phyloP scores from a whole-genome alignment of 768 basidiomycete species.

The Termitomyces sp. region DNA sequence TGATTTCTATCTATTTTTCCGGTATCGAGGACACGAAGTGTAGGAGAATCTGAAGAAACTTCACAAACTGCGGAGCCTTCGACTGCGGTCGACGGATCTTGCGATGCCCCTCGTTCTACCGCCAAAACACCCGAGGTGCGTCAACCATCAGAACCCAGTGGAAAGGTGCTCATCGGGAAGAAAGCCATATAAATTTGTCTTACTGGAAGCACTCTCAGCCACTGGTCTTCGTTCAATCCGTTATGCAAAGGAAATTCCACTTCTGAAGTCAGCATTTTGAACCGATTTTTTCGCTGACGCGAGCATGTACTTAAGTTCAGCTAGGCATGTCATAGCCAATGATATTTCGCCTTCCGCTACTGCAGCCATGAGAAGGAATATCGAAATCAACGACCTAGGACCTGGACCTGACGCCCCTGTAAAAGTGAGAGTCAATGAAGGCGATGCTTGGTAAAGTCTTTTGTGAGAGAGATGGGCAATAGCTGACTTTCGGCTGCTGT shows the following conservation, averaged over 20 bases:
- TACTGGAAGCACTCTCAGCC: conserved; percentile 92
- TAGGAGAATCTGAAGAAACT: conserved; percentile 7
- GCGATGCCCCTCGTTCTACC: not conserved
- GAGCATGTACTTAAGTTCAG: conserved; percentile 1
- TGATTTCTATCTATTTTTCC: not conserved
- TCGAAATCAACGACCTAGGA: conserved; percentile 73
- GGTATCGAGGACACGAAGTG: not conserved
- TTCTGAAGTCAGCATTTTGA: conserved; percentile 58
- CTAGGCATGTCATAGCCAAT: conserved; percentile 89
- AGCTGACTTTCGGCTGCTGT: not conserved
- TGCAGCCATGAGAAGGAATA: conserved; percentile 81
- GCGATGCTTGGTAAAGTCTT: conserved; percentile 80
- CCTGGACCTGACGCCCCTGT: conserved; percentile 21
- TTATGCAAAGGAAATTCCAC: conserved; percentile 95
- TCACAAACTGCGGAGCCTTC: not conserved
- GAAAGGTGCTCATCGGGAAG: not conserved
- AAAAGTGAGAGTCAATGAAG: conserved; percentile 81
- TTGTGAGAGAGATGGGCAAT: not conserved
- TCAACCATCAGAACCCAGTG: not conserved
- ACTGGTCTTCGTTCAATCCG: conserved; percentile 95
- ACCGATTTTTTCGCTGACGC: not conserved
- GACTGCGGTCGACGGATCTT: not conserved
- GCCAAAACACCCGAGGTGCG: conserved; percentile 14
- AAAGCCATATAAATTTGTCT: conserved; percentile 57
- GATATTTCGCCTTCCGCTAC: conserved; percentile 82